Conservation (phyloP, 345 rosid genomes). For the Gossypium thurberi region DNA sequence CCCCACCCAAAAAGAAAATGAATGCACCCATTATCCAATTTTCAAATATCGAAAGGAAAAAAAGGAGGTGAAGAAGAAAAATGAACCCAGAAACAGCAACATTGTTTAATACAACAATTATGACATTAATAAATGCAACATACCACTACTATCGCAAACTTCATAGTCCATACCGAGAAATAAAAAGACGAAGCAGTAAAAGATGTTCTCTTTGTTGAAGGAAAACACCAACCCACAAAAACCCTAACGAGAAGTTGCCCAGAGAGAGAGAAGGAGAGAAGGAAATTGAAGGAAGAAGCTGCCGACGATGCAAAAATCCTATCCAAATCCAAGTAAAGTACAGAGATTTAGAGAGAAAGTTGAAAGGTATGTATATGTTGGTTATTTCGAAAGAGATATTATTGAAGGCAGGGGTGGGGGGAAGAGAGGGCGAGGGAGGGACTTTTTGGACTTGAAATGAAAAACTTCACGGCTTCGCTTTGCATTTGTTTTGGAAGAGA, state of each 20-base stretch:
- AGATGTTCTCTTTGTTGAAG: background rate
- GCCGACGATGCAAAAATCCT: background rate
- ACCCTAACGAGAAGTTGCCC: conserved; percentile 15
- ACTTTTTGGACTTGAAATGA: background rate
- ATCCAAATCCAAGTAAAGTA: background rate
- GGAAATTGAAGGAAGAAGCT: background rate
- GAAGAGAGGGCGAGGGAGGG: background rate
- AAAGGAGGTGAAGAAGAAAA: background rate
- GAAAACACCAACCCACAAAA: conserved; percentile 1
- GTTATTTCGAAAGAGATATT: background rate
- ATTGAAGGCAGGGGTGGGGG: background rate
- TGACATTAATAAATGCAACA: conserved; percentile 12
- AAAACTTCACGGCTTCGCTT: background rate
- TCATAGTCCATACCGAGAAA: conserved; percentile 45
- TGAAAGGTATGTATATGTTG: background rate
- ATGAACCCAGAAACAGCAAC: background rate
- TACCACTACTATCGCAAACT: conserved; percentile 43
- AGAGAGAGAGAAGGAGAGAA: background rate
- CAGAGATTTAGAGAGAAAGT: background rate
- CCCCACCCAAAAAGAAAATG: background rate
- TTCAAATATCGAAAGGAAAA: background rate
- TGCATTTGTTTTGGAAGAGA: no score
- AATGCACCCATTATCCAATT: conserved; percentile 1
- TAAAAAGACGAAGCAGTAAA: background rate
- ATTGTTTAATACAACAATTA: background rate